Evolutionary conservation across 306 rosid species (phyloP), one percentile per base, ranked within the genome.

Genomic region (Cicer arietinum): DNA sequence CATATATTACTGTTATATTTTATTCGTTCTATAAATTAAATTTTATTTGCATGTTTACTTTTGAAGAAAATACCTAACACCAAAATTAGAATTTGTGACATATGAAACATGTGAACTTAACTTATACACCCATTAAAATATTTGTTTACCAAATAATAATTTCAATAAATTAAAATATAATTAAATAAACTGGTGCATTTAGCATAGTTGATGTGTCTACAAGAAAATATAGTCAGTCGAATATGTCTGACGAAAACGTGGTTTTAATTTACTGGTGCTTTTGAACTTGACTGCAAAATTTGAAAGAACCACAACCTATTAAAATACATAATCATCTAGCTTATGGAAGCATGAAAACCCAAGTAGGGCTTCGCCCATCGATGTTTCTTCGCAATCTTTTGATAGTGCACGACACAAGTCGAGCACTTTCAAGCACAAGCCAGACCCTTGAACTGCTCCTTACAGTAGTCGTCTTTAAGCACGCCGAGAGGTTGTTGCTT

Each of bases 231-330:
- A 68, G 56, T 73, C 78, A 48, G 78, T 84, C 37, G 18, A 72
- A 62, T 47, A 60, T 72, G 67, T 74, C 82, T 43, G 73, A 71
- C 72, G 14, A 67, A 71, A 80, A 67, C 73, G 81, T 66, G 66
- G 69, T 81, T 83, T 81, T 62, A 59, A 78, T 84, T 83, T 75
- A 78, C 85, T 68, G 58, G 59, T 45, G 43, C 76, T 73, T 66
- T 69, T 70, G 83, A 85, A 75, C 70, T 78, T 67, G 81, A 83
- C 81, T 50, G 82, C 77, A 84, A 86, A 87, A 89, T 70, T 89
- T 82, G 81, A 83, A 86, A 84, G 79, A 86, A 69, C 66, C 76
- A 77, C 78, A 80, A 73, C 87, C 97, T 85, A 84, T 76, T 75
- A 72, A 79, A 85, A 64, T 82, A 81, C 88, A 79, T 63, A 79